Percentiles rank a stretch among this genome's conserved stretches.
phyloP scores from a whole-genome alignment of 2,329 filamentous ascomycete species.

The Xylariaceae sp. region DNA sequence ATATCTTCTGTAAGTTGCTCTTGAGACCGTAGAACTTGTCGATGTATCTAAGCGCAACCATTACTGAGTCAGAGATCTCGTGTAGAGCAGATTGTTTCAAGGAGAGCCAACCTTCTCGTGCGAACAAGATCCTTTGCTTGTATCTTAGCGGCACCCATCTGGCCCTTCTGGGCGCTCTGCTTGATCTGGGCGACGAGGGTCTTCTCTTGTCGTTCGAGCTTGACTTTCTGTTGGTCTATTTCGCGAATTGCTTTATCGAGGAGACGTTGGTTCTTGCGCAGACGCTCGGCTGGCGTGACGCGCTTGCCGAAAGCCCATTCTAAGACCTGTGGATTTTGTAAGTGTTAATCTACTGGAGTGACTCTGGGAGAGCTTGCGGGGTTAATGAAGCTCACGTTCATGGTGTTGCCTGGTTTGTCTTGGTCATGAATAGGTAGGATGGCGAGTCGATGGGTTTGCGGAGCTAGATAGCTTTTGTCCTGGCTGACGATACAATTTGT shows the following conservation, averaged over 20 bases:
- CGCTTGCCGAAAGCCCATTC: slow-evolving; percentile 99
- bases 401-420: no score
- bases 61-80: not conserved
- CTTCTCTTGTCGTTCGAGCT: slow-evolving; percentile 98
- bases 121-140: slow-evolving; percentile 96
- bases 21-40: slow-evolving; percentile 99
- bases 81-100: no score
- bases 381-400: not conserved
- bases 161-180: slow-evolving; percentile 95
- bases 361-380: not conserved
- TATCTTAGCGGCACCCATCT: slow-evolving; percentile 98
- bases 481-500: no score
- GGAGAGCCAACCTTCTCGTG: slow-evolving; percentile 64
- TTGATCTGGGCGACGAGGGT: slow-evolving; percentile 94
- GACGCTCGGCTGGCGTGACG: slow-evolving; percentile 90
- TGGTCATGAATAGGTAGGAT: no score
- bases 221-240: slow-evolving; percentile 88
- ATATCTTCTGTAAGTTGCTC: slow-evolving; percentile 94
- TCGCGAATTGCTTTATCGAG: slow-evolving; percentile 97
- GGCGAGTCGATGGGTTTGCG: no score
- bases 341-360: not conserved
- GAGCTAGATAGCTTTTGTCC: no score
- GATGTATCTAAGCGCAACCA: slow-evolving; percentile 61
- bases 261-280: slow-evolving; percentile 91
- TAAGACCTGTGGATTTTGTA: slow-evolving; percentile 65